Evolutionary conservation across 208 protist genomes (phyloP).

Genomic region (Leishmania amazonensis): DNA sequence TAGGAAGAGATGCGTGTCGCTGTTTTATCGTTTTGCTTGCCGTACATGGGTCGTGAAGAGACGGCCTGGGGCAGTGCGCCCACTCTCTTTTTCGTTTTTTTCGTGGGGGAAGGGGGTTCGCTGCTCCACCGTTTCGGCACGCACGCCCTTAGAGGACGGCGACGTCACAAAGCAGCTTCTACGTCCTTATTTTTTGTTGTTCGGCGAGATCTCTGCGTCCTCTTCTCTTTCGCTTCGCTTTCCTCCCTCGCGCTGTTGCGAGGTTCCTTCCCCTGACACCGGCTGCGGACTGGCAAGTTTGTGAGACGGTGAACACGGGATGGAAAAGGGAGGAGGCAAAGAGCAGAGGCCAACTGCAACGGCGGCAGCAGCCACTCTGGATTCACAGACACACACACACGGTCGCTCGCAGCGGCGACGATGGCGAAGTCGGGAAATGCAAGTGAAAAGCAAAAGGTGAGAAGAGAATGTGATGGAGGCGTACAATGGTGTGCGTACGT

Average conservation of each 20-base stretch:
- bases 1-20: not conserved
- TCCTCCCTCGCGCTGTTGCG: not conserved
- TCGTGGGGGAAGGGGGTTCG: too few species aligned
- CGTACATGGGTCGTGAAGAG: not conserved
- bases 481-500: not conserved
- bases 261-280: not conserved
- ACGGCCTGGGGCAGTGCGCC: not conserved
- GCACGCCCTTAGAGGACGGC: not conserved
- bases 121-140: not conserved
- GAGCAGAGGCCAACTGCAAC: not conserved
- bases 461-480: not conserved
- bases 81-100: not conserved
- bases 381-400: constrained; percentile 1
- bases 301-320: not conserved
- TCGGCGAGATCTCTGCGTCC: not conserved
- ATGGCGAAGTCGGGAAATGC: not conserved
- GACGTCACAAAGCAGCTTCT: not conserved
- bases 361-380: not conserved
- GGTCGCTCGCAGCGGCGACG: not conserved
- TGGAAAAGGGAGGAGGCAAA: not conserved
- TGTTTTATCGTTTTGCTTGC: not conserved
- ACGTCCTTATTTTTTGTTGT: not conserved
- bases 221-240: not conserved
- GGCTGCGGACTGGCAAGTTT: not conserved
- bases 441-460: not conserved